Evolutionary conservation across 2,329 filamentous ascomycete species (phyloP), one percentile per base, ranked within the genome.

Genomic region (Aspergillus intermedius): DNA sequence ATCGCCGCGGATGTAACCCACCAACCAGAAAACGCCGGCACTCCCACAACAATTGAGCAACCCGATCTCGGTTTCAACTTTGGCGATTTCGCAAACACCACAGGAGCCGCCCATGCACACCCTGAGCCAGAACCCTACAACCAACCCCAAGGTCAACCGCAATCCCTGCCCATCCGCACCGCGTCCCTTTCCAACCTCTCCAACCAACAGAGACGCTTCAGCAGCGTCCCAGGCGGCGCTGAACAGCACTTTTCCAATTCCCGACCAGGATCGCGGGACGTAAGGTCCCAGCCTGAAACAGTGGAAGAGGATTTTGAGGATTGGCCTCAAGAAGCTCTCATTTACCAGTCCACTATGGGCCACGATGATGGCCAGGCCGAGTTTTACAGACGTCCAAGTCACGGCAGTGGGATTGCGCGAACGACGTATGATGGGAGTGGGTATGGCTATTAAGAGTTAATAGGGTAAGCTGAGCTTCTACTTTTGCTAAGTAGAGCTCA

Each of bases 321-420:
- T 35, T 73, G 69, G 68, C 64, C 68, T 3, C 67, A 67, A 45
- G 69, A 72, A 54, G 68, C 69, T 22, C 55, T 71, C 21, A 64
- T 70, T 48, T 72, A 71, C 53, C 66, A 70, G 45, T 63, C 59
- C 6, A 53, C 58, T 17, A 51, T 58, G 34, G 58, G 54, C 13
- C 52, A 28, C 46, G 60, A 61, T 39, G 54, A 54, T 41, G 39
- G 50, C 13, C 54, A 58, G 23, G 49, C 44, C 30, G 58, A 53
- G 32, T 48, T 54, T 25, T 55, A 58, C 15, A 47, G 49, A 10
- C 47, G 47, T 25, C 48, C 60, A 28, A 59, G 52, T 37, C 58
- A 56, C 43, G 48, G 57, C 21, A 54, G 56, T 22, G 54, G 54
- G 42, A 57, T 56, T 44, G 56, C 60, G 39, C 58, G 56, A 42